These are phyloP conservation scores for Mucor sp. DNA, from an alignment of 371 early-diverging fungal genomes.

Conservation along the genomic window DNA sequence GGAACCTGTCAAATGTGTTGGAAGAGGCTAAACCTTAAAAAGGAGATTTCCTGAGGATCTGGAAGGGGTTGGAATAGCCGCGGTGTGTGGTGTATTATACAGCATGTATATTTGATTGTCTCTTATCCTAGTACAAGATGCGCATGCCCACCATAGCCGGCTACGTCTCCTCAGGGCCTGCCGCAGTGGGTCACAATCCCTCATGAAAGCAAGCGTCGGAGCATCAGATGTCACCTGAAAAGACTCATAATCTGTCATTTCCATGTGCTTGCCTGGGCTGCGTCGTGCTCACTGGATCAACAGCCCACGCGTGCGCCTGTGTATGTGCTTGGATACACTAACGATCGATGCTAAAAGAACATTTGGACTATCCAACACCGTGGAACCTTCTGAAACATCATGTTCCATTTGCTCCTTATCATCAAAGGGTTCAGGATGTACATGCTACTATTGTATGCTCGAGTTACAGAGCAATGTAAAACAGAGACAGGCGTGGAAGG, in stretches of 20 bases:
- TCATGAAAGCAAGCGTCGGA: background rate
- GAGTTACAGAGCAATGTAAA: no score
- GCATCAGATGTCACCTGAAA: background rate
- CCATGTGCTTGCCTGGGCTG: background rate
- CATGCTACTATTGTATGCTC: no score
- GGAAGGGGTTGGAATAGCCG: background rate
- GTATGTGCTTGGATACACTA: no score
- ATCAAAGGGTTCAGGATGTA: no score
- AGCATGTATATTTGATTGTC: background rate
- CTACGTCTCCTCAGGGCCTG: background rate
- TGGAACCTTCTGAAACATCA: no score
- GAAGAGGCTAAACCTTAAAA: slow-evolving; percentile 2
- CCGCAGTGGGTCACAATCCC: no score
- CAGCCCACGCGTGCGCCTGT: no score
- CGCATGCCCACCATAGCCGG: background rate
- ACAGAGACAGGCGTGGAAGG: no score
- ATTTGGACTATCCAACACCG: no score
- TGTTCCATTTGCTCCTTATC: no score
- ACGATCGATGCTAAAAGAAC: no score
- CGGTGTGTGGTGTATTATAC: background rate
- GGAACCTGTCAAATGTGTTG: slow-evolving; percentile 4
- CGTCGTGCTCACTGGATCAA: background rate
- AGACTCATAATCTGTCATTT: background rate
- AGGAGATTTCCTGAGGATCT: background rate
- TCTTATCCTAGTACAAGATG: background rate